These are phyloP conservation scores for Wallemia mellicola DNA, from an alignment of 1,284 basidiomycete species.

Conservation along the genomic window DNA sequence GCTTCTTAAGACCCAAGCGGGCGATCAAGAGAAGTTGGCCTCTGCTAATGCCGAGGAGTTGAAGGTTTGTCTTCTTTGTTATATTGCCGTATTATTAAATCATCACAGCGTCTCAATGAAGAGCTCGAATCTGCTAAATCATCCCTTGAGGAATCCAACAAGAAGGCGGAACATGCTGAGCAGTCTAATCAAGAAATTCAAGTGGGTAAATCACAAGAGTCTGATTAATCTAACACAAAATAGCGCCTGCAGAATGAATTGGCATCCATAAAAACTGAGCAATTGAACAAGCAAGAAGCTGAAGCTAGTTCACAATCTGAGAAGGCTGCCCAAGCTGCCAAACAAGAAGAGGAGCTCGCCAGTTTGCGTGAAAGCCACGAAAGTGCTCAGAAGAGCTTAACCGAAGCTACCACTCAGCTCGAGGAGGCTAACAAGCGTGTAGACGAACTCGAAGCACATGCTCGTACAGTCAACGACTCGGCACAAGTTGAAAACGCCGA, in stretches of 20 bases:
- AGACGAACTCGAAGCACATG: background rate
- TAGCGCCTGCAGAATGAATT: too few species aligned
- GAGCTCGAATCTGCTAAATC: background rate
- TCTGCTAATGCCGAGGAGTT: background rate
- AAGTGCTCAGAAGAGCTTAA: background rate
- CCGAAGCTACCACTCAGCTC: background rate
- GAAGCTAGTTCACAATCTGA: background rate
- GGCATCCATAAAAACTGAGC: background rate
- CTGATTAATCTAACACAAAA: background rate
- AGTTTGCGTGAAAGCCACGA: background rate
- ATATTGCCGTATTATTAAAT: too few species aligned
- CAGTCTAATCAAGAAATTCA: background rate
- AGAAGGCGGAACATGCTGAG: background rate
- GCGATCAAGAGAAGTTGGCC: background rate
- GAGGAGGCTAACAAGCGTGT: background rate
- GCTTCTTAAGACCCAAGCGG: background rate
- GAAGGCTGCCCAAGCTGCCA: background rate
- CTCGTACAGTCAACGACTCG: background rate
- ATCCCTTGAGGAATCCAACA: background rate
- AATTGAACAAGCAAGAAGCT: background rate
- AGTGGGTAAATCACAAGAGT: too few species aligned
- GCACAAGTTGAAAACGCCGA: background rate
- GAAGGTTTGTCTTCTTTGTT: too few species aligned
- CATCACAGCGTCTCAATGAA: background rate
- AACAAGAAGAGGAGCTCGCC: background rate